A percentile compares a stretch with the other conserved stretches of the same genome.
These are phyloP conservation scores for Entophlyctis helioformis DNA, from an alignment of 192 early-diverging fungal genomes.

Conservation along the genomic window DNA sequence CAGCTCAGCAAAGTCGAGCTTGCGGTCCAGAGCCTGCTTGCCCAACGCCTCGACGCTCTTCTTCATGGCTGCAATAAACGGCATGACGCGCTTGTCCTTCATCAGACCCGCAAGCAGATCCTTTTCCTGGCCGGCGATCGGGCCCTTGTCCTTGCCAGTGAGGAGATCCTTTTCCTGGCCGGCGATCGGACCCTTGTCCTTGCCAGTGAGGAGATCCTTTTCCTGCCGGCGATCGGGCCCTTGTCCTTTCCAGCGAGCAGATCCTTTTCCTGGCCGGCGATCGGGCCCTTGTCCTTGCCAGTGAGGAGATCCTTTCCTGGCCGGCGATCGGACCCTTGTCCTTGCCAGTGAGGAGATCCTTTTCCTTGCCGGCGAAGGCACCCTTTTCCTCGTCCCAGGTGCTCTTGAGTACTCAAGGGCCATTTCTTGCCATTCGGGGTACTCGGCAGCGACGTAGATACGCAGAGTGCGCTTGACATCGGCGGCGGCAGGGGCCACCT, in stretches of 20 bases:
- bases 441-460: slow-evolving; percentile 66
- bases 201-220: slow-evolving; percentile 60
- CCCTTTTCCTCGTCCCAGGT: slow-evolving; percentile 71
- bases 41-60: slow-evolving; percentile 63
- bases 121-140: slow-evolving; percentile 66
- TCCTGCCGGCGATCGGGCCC: slow-evolving; percentile 60
- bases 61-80: slow-evolving; percentile 84
- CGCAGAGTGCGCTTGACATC: slow-evolving; percentile 61
- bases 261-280: no score
- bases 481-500: slow-evolving; percentile 27
- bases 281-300: slow-evolving; percentile 93
- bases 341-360: slow-evolving; percentile 2
- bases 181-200: no score
- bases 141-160: slow-evolving; percentile 17
- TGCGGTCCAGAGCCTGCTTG: slow-evolving; percentile 61
- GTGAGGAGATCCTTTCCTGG: slow-evolving; percentile 53
- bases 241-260: slow-evolving; percentile 13
- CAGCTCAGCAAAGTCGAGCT: slow-evolving; percentile 71
- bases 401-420: slow-evolving; percentile 23
- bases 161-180: no score
- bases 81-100: slow-evolving; percentile 96
- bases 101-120: slow-evolving; percentile 62
- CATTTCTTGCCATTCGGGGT: slow-evolving; percentile 91
- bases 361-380: no score
- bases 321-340: slow-evolving; percentile 54